Percentiles rank a stretch among this genome's conserved stretches.
Conservation (phyloP, 345 rosid genomes). For the Eutrema japonicum region DNA sequence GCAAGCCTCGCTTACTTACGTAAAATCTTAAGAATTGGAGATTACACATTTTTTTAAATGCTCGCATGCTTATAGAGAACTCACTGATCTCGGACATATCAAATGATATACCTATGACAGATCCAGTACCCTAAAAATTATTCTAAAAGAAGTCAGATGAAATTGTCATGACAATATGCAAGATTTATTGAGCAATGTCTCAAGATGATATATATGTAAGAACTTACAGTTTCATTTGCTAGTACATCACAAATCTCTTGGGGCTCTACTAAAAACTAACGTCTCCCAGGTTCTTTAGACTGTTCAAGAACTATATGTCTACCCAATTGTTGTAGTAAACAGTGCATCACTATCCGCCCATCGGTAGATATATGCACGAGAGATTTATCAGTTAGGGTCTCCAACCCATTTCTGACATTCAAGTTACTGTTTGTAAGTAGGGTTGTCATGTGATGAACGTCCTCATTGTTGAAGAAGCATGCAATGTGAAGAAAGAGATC, state of each 20-base stretch:
- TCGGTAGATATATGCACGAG: not conserved
- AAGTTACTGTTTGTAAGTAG: not conserved
- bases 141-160: not conserved
- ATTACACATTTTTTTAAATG: not conserved
- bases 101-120: not conserved
- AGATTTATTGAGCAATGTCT: not conserved
- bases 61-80: not conserved
- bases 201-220: not conserved
- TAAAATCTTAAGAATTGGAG: not conserved
- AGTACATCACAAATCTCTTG: not conserved
- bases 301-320: constrained; percentile 8
- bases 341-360: constrained; percentile 8
- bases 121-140: not conserved
- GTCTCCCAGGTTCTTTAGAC: not conserved
- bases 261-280: not conserved
- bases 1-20: not conserved
- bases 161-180: not conserved
- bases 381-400: not conserved
- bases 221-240: constrained; percentile 10
- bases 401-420: not conserved
- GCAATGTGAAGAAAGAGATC: constrained; percentile 9
- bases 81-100: not conserved
- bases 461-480: constrained; percentile 1
- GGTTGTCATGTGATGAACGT: not conserved
- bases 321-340: constrained; percentile 2